Evolutionary conservation across 768 basidiomycete genomes (phyloP).

Genomic region (Lactarius akahatsu): DNA sequence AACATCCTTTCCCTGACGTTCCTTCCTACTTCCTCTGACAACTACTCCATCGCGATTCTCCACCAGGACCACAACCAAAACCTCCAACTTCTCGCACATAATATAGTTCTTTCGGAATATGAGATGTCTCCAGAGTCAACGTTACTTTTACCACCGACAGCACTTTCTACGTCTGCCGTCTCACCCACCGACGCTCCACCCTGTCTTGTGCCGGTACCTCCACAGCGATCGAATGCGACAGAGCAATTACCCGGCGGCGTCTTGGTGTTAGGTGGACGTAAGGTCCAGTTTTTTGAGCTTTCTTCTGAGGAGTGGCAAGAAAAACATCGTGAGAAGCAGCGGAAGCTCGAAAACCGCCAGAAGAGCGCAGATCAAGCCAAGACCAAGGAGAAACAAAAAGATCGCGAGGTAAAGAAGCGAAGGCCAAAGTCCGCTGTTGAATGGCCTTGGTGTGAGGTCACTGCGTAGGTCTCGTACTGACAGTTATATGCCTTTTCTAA

Average conservation of each 20-base stretch:
- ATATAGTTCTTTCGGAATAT: constrained; percentile 47
- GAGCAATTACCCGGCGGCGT: constrained; percentile 58
- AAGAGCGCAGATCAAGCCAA: constrained; percentile 44
- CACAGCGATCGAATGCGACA: constrained; percentile 35
- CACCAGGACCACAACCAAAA: constrained; percentile 61
- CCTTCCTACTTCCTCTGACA: constrained; percentile 45
- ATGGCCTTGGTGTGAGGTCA: constrained; percentile 77
- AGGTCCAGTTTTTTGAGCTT: constrained; percentile 61
- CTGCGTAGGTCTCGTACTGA: constrained; percentile 50
- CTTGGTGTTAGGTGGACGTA: constrained; percentile 65
- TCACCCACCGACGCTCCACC: constrained; percentile 31
- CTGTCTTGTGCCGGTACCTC: constrained; percentile 37
- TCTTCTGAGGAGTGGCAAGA: constrained; percentile 47
- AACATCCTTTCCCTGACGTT: constrained; percentile 70
- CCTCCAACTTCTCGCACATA: constrained; percentile 63
- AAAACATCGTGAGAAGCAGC: constrained; percentile 56
- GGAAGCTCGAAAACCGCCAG: constrained; percentile 52
- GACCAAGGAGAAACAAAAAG: constrained; percentile 57
- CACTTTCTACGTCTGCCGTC: constrained; percentile 51
- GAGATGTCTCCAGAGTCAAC: constrained; percentile 54
- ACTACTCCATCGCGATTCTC: constrained; percentile 62
- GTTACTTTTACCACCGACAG: constrained; percentile 49
- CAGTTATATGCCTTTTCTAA: constrained; percentile 1
- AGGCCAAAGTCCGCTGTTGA: constrained; percentile 57
- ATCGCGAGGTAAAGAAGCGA: constrained; percentile 51